phyloP scores from a whole-genome alignment of 352 stramenopile species.

The Pythium phragmiticola region DNA sequence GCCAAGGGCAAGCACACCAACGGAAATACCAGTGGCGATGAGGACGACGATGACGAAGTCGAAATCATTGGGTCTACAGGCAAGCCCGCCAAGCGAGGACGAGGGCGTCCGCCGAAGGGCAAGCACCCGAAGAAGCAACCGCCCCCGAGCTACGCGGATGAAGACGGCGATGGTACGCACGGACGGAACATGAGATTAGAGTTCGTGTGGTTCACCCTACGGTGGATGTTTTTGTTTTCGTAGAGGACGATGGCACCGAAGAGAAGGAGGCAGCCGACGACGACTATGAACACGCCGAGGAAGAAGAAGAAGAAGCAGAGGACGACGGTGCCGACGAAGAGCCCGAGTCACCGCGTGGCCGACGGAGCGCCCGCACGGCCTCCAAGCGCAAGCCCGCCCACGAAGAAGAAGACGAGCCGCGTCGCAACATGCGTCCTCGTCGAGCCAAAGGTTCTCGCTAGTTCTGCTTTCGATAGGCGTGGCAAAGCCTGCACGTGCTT shows the following conservation, averaged over 20 bases:
- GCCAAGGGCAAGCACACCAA: conserved; percentile 18
- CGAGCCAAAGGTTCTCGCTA: conserved; percentile 33
- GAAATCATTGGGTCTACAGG: conserved; percentile 23
- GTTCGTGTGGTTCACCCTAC: not conserved
- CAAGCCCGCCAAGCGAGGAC: conserved; percentile 17
- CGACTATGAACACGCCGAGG: conserved; percentile 18
- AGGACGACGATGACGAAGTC: conserved; percentile 29
- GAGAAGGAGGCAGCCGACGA: conserved; percentile 19
- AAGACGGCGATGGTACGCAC: not conserved
- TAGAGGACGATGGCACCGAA: conserved; percentile 9
- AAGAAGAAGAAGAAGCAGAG: conserved; percentile 21
- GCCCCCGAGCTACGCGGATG: not conserved
- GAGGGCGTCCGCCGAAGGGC: conserved; percentile 19
- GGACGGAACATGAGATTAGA: not conserved
- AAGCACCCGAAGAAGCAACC: conserved; percentile 29
- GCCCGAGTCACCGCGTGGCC: conserved; percentile 20
- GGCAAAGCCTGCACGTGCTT: conserved; percentile 9
- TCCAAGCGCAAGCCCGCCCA: conserved; percentile 23
- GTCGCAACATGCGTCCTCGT: conserved; percentile 23
- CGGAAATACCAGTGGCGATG: not conserved
- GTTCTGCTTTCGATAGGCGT: conserved; percentile 15
- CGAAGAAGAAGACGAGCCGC: conserved; percentile 13
- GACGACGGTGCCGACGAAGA: conserved; percentile 26
- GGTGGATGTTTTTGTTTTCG: not conserved
- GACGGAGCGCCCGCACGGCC: conserved; percentile 21